A percentile compares a stretch with the other conserved stretches of the same genome.
These are phyloP conservation scores for Yarrowia sp. DNA, from an alignment of 805 yeast species.

Conservation along the genomic window DNA sequence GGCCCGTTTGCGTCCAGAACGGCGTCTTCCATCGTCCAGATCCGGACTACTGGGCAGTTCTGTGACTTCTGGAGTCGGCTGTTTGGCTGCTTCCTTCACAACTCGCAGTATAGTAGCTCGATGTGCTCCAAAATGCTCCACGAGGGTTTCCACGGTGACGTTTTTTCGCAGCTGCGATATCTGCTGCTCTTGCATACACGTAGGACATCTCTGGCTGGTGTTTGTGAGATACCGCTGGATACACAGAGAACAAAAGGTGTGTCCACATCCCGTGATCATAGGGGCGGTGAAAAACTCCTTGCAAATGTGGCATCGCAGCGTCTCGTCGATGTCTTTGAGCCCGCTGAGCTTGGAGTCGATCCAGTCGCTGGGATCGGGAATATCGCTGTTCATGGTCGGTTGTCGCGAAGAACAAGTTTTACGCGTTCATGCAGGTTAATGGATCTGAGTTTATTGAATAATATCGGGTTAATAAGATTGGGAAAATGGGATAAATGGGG, in stretches of 20 bases:
- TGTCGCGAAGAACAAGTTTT: constrained; percentile 5
- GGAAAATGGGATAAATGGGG: not conserved
- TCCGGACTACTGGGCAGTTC: constrained; percentile 12
- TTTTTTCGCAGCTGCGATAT: constrained; percentile 75
- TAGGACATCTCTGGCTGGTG: constrained; percentile 70
- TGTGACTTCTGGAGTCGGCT: not conserved
- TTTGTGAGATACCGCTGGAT: constrained; percentile 72
- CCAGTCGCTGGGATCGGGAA: constrained; percentile 79
- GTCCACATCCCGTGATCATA: constrained; percentile 83
- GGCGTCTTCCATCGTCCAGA: constrained; percentile 20
- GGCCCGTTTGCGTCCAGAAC: constrained; percentile 7
- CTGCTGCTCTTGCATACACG: constrained; percentile 73
- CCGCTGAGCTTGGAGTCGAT: constrained; percentile 59
- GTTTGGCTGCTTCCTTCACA: constrained; percentile 1
- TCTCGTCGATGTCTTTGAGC: constrained; percentile 67
- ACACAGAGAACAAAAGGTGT: constrained; percentile 88
- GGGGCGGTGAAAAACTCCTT: constrained; percentile 83
- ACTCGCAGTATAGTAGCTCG: constrained; percentile 11
- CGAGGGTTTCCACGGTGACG: constrained; percentile 73
- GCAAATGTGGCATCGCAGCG: constrained; percentile 84
- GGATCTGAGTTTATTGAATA: constrained; percentile 4
- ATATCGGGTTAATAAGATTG: not conserved
- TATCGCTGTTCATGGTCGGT: constrained; percentile 21
- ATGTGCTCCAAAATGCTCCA: constrained; percentile 49
- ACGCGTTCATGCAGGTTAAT: constrained; percentile 35